These are phyloP conservation scores for Plasmodium malariae DNA, from an alignment of 169 alveolate genomes.

Conservation along the genomic window DNA sequence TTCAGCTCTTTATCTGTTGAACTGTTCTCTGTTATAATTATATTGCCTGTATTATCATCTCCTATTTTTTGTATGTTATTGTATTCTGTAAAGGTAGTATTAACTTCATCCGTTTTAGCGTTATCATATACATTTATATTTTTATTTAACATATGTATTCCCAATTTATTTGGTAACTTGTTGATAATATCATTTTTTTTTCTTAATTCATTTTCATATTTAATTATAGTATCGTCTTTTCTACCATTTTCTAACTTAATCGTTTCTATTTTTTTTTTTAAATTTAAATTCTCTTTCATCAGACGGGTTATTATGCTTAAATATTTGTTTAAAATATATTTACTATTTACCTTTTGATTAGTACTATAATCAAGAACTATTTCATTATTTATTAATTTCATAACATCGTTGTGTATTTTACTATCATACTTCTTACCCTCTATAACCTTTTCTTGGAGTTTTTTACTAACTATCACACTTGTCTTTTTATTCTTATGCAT, in stretches of 20 bases:
- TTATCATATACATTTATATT: background rate
- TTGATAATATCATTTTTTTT: conserved; percentile 51
- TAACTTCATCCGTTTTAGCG: background rate
- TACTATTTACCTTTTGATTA: conserved; percentile 50
- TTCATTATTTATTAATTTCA: conserved; percentile 63
- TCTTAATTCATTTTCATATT: conserved; percentile 67
- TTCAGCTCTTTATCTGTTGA: background rate
- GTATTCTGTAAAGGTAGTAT: background rate
- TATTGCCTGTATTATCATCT: no score
- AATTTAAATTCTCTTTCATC: conserved; percentile 65
- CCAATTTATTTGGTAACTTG: conserved; percentile 4
- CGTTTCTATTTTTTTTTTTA: conserved; percentile 59
- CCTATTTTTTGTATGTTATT: background rate
- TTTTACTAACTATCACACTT: conserved; percentile 14
- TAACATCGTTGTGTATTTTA: conserved; percentile 45
- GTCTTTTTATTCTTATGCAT: conserved; percentile 42
- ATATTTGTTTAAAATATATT: conserved; percentile 56
- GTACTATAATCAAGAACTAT: conserved; percentile 56
- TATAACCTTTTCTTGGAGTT: conserved; percentile 39
- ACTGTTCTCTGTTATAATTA: background rate
- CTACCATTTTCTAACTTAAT: background rate
- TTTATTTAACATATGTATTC: conserved; percentile 1
- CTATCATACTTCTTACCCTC: conserved; percentile 18
- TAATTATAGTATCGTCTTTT: conserved; percentile 32
- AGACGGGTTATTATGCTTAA: conserved; percentile 47